Percentiles rank a stretch among this genome's conserved stretches.
Evolutionary conservation across 345 rosid species (phyloP).

Genomic region (Populus euphratica): DNA sequence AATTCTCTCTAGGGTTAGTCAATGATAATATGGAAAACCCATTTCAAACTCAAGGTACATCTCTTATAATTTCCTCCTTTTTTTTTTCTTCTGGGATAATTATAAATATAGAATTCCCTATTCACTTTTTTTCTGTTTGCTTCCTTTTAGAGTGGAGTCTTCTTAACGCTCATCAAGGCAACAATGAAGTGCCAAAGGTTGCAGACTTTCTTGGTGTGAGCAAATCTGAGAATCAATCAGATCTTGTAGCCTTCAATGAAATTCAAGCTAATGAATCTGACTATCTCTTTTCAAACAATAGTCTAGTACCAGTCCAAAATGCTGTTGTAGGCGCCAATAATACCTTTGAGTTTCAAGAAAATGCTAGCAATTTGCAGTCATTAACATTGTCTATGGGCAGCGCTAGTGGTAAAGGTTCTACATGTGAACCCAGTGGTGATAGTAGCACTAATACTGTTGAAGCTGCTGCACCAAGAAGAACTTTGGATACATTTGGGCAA

Average conservation of each 20-base stretch:
- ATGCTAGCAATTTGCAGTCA: conserved; percentile 66
- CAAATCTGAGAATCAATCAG: conserved; percentile 70
- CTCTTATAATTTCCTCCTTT: neutral
- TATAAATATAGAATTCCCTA: neutral
- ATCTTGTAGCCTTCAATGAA: conserved; percentile 64
- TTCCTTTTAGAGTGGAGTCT: conserved; percentile 63
- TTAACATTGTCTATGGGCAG: conserved; percentile 87
- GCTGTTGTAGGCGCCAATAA: conserved; percentile 31
- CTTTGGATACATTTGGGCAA: conserved; percentile 90
- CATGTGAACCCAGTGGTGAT: conserved; percentile 60
- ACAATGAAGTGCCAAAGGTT: conserved; percentile 78
- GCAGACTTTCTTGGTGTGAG: conserved; percentile 94
- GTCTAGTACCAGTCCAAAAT: conserved; percentile 52
- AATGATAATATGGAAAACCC: conserved; percentile 72
- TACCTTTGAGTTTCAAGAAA: conserved; percentile 66
- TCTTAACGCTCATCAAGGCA: conserved; percentile 59
- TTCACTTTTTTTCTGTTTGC: neutral
- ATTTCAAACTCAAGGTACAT: conserved; percentile 79
- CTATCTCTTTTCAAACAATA: conserved; percentile 50
- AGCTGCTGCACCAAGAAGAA: conserved; percentile 69
- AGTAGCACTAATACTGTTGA: conserved; percentile 51
- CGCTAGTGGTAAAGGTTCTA: conserved; percentile 61
- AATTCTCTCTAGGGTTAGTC: conserved; percentile 76
- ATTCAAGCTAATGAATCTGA: conserved; percentile 61
- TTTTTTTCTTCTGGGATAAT: neutral